Evolutionary conservation across 306 rosid genomes (phyloP).

Genomic region (Vigna nakashimae): DNA sequence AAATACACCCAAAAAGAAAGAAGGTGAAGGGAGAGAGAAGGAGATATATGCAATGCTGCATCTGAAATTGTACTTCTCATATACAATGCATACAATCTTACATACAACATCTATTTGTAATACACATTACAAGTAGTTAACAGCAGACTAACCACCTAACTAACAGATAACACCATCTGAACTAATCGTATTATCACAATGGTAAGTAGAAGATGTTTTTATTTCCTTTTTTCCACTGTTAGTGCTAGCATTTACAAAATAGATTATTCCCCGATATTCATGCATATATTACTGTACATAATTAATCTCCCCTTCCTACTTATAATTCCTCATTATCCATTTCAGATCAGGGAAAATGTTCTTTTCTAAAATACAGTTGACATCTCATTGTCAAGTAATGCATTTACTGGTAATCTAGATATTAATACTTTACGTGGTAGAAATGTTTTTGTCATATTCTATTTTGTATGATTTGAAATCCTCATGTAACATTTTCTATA

Average conservation of each 20-base stretch:
- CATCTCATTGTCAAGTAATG: not conserved
- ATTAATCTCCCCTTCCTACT: not conserved
- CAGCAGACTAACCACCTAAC: not conserved
- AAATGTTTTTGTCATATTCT: not conserved
- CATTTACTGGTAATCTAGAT: slow-evolving; percentile 28
- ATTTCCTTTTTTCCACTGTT: too few species aligned
- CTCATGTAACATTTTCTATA: slow-evolving; percentile 1
- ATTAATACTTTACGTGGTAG: not conserved
- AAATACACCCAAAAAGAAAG: too few species aligned
- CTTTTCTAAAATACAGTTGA: not conserved
- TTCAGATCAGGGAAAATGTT: not conserved
- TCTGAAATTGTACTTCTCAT: too few species aligned
- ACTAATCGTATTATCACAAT: too few species aligned
- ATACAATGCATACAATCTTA: too few species aligned
- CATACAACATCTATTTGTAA: too few species aligned
- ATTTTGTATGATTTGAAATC: slow-evolving; percentile 17
- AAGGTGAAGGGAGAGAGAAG: too few species aligned
- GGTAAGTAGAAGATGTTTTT: too few species aligned
- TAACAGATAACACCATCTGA: too few species aligned
- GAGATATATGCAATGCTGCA: too few species aligned
- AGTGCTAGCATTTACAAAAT: not conserved
- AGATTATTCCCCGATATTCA: not conserved
- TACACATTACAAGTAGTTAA: not conserved
- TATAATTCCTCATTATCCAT: not conserved
- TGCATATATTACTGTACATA: not conserved